Conservation (phyloP, 352 stramenopile species). For the Phytophthora pinifolia region DNA sequence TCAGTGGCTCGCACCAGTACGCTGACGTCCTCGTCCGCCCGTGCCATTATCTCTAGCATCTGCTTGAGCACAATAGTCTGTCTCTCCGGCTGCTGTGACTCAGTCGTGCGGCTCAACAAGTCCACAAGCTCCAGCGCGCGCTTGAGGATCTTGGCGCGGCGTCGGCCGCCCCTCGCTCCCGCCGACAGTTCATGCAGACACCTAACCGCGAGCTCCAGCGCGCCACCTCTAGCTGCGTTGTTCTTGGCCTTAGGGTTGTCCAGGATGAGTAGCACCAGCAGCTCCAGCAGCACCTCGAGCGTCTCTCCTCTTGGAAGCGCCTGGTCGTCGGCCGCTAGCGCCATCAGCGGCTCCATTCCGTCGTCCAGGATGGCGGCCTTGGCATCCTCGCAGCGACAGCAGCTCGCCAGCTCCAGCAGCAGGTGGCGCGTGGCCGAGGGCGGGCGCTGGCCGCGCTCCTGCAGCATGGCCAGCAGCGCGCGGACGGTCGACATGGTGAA, state of each 20-base stretch:
- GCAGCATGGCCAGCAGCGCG: slow-evolving; percentile 41
- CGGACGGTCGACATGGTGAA: slow-evolving; percentile 44
- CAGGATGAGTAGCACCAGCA: slow-evolving; percentile 37
- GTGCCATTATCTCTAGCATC: slow-evolving; percentile 30
- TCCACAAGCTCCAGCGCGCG: slow-evolving; percentile 47
- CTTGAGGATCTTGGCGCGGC: slow-evolving; percentile 41
- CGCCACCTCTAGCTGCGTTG: slow-evolving; percentile 20
- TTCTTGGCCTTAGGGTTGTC: slow-evolving; percentile 23
- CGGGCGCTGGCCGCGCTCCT: slow-evolving; percentile 29
- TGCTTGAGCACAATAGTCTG: slow-evolving; percentile 30
- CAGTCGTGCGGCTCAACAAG: slow-evolving; percentile 20
- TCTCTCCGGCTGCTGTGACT: slow-evolving; percentile 19
- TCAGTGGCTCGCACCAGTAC: slow-evolving; percentile 43
- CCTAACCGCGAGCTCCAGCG: slow-evolving; percentile 31
- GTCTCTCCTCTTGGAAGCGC: slow-evolving; percentile 13
- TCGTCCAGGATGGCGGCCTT: slow-evolving; percentile 32
- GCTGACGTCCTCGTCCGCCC: slow-evolving; percentile 30
- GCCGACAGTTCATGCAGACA: slow-evolving; percentile 20
- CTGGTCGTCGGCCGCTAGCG: slow-evolving; percentile 14
- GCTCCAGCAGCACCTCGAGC: slow-evolving; percentile 45
- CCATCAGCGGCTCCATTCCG: slow-evolving; percentile 38
- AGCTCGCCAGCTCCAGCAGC: slow-evolving; percentile 39
- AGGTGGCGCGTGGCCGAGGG: slow-evolving; percentile 17
- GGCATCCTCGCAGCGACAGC: slow-evolving; percentile 40
- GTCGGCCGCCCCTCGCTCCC: slow-evolving; percentile 25